Percentiles rank a stretch among this genome's conserved stretches.
Conservation (phyloP, 1,284 basidiomycete species). For the Earliella scabrosa region DNA sequence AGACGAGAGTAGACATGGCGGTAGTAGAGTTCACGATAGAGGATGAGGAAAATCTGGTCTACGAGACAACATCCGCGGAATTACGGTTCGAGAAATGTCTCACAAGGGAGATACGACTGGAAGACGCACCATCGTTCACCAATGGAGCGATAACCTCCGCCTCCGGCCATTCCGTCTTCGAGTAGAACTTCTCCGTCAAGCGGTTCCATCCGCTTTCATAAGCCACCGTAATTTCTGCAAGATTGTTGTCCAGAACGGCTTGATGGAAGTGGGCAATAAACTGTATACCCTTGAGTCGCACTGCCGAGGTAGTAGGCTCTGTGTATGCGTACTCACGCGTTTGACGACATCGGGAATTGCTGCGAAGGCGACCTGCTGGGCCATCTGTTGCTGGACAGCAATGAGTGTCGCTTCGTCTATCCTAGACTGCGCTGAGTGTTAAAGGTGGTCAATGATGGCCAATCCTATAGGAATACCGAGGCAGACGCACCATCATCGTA, state of each 20-base stretch:
- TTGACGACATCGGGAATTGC: slow-evolving; percentile 84
- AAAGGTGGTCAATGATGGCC: background rate
- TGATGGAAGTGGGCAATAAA: slow-evolving; percentile 93
- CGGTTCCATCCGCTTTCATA: slow-evolving; percentile 98
- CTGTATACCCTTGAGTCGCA: slow-evolving; percentile 41
- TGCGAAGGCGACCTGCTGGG: slow-evolving; percentile 76
- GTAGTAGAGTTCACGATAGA: slow-evolving; percentile 96
- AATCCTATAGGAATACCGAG: background rate
- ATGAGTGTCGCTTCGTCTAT: slow-evolving; percentile 70
- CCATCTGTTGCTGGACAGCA: slow-evolving; percentile 80
- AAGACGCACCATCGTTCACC: slow-evolving; percentile 82
- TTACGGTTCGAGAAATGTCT: no score
- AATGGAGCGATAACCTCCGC: slow-evolving; percentile 94
- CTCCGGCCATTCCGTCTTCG: slow-evolving; percentile 96
- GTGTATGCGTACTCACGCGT: slow-evolving; percentile 52
- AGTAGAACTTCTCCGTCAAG: slow-evolving; percentile 94
- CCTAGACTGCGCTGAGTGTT: slow-evolving; percentile 46
- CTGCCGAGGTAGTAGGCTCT: background rate
- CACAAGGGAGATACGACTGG: background rate
- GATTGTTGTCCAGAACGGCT: slow-evolving; percentile 85
- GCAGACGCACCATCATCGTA: slow-evolving; percentile 68
- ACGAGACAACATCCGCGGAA: background rate
- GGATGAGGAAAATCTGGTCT: slow-evolving; percentile 94
- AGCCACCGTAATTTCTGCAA: slow-evolving; percentile 86
- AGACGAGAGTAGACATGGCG: slow-evolving; percentile 95